Evolutionary conservation across 371 early-diverging fungal species (phyloP).

Genomic region (Syncephalastrum sp.): DNA sequence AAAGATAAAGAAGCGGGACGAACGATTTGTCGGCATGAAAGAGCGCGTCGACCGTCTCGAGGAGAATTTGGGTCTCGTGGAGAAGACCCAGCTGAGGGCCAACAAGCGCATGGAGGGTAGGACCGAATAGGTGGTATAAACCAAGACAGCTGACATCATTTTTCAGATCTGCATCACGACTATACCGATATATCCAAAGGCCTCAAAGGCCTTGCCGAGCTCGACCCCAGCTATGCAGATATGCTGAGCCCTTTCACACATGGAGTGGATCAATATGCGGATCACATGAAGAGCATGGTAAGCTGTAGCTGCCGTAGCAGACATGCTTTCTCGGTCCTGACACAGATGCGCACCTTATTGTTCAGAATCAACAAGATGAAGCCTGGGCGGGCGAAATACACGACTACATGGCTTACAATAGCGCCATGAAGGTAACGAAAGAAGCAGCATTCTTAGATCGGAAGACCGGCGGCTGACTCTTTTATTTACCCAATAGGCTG

Average conservation of each 20-base stretch:
- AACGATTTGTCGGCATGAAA: constrained; percentile 78
- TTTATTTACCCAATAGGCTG: constrained; percentile 36
- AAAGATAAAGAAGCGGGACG: constrained; percentile 87
- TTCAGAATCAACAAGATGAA: constrained; percentile 47
- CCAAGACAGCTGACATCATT: not conserved
- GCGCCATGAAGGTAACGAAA: constrained; percentile 68
- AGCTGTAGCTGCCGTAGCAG: constrained; percentile 44
- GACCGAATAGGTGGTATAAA: not conserved
- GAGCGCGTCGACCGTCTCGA: constrained; percentile 80
- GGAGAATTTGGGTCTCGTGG: constrained; percentile 77
- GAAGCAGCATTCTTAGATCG: not conserved
- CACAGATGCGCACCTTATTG: not conserved
- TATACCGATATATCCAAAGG: constrained; percentile 78
- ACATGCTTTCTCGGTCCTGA: constrained; percentile 15
- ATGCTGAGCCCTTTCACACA: constrained; percentile 66
- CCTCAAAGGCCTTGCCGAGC: constrained; percentile 69
- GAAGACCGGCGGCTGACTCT: not conserved
- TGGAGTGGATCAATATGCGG: constrained; percentile 60
- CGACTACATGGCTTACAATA: constrained; percentile 88
- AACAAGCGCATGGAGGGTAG: constrained; percentile 73
- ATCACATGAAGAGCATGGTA: constrained; percentile 67
- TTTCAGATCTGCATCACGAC: constrained; percentile 70
- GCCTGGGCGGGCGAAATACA: constrained; percentile 77
- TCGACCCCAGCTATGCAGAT: constrained; percentile 78
- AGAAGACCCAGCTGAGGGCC: constrained; percentile 73